Evolutionary conservation across 1,284 basidiomycete genomes (phyloP), one percentile per base, ranked within the genome.

Genomic region (Cryptococcus hybrid): DNA sequence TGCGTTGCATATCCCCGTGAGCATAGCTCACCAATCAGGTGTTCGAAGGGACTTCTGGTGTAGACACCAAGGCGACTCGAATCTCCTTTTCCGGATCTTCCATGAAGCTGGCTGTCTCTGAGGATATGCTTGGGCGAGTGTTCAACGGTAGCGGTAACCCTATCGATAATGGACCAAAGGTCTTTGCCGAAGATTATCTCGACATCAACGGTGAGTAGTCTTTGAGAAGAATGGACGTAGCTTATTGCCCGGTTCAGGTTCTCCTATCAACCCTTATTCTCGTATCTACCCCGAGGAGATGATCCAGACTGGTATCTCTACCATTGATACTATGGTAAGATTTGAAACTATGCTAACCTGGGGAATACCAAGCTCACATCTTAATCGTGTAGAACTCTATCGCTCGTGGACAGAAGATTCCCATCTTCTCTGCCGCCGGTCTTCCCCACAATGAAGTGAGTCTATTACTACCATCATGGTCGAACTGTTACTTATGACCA

Each of bases 211-310:
- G 94, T 90, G 67, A 66, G 85, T 69, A 44, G 36, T 55, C 43
- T 44, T 6, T 13, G 43, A 13, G 7, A 7, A 7, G 43, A 18
- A 44, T 7, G 9, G n/a, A 44, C n/a, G n/a, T 7, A 44, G 43
- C 43, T 44, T 44, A 44, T 18, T 13, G 24, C 24, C 24, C 43
- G 63, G 59, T 65, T 46, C 67, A 95, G 92, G 94, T 62, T 96
- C 93, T 5, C 96, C 95, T 51, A 99, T 99, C 82, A 99, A 99
- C 81, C 96, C 96, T 13, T 99, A 89, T 82, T 93, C 92, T 61
- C 93, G 96, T 77, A 97, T 98, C 80, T 99, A 99, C 81, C 96
- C 96, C 62, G 96, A 99, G 80, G 95, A 99, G 82, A 99, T 99
- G 96, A 99, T 99, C 68, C 96, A 99, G 80, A 99, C 96, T 18